Evolutionary conservation across 1,284 basidiomycete species (phyloP), one percentile per base, ranked within the genome.

Genomic region (Ceratobasidium sp.): DNA sequence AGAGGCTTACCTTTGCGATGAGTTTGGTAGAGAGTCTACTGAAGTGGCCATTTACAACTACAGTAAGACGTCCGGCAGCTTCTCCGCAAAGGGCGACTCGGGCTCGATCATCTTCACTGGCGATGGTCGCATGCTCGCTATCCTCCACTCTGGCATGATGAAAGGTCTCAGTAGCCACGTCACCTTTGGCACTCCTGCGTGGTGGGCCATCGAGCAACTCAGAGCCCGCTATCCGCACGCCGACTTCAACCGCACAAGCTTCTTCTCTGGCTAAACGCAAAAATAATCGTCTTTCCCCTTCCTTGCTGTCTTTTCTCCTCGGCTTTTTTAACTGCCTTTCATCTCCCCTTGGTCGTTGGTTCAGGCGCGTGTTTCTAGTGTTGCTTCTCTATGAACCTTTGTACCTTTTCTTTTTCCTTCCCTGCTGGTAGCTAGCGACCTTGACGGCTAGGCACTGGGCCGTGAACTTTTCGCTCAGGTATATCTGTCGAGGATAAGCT

Each of bases 1-100:
- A 0, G 79, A 73, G 11, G 79, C 69, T 50, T 57, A 47, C 28
- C 32, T 54, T 49, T 76, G 46, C 38, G 71, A 79, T 55, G 77
- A 77, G 43, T 28, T 62, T 59, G 80, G 78, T 38, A 41, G 78
- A 26, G 76, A 78, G 74, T 82, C 81, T 35, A 55, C 75, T 21
- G 81, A 82, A 50, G 63, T 77, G 38, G 75, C 70, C 13, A 59
- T 77, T 71, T 73, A 77, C 59, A 77, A 77, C 73, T 64, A 50
- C 46, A 50, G 16, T 28, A 62, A 46, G 59, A n/a, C 8, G 28
- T 35, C 59, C 1, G 71, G 59, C 44, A 21, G 11, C 26, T 63
- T 72, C 59, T 62, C 71, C 11, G 59, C 16, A 16, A 49, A 72
- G 30, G 59, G 71, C 11, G 71, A 72, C 49, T 72, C 71, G 14